Conservation (phyloP, 2,329 filamentous ascomycete species). For the Colletotrichum sp. region DNA sequence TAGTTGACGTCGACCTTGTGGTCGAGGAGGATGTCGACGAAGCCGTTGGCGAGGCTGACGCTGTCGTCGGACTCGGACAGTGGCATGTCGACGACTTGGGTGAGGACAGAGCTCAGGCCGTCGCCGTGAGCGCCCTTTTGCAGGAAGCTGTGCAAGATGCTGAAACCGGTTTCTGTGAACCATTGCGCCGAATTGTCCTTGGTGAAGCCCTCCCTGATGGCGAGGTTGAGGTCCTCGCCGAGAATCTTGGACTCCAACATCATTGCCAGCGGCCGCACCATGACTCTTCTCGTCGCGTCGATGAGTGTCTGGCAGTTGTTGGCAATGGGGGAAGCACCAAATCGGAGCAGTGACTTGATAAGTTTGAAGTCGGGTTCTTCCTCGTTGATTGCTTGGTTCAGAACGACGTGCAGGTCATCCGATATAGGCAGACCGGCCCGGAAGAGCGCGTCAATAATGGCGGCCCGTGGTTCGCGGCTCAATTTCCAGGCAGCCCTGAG, state of each 20-base stretch:
- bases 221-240: conserved; percentile 46
- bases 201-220: conserved; percentile 51
- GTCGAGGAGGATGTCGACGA: conserved; percentile 47
- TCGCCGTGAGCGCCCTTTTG: conserved; percentile 53
- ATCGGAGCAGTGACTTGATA: conserved; percentile 24
- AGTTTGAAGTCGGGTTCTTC: conserved; percentile 37
- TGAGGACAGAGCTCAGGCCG: conserved; percentile 49
- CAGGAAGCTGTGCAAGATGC: conserved; percentile 53
- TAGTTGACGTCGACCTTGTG: conserved; percentile 53
- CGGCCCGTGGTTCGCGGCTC: conserved; percentile 50
- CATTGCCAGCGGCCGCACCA: conserved; percentile 42
- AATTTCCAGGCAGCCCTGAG: conserved; percentile 61
- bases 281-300: conserved; percentile 48
- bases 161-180: conserved; percentile 52
- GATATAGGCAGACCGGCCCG: conserved; percentile 52
- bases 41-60: conserved; percentile 45
- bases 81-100: conserved; percentile 49
- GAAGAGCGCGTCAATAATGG: conserved; percentile 55
- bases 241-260: conserved; percentile 48
- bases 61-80: conserved; percentile 34
- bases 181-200: conserved; percentile 44
- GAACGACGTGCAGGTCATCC: conserved; percentile 54
- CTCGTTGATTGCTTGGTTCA: conserved; percentile 59
- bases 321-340: conserved; percentile 56
- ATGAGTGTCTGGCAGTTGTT: conserved; percentile 59